Evolutionary conservation across 2,329 filamentous ascomycete species (phyloP).

Genomic region (Teratosphaeria nubilosa): DNA sequence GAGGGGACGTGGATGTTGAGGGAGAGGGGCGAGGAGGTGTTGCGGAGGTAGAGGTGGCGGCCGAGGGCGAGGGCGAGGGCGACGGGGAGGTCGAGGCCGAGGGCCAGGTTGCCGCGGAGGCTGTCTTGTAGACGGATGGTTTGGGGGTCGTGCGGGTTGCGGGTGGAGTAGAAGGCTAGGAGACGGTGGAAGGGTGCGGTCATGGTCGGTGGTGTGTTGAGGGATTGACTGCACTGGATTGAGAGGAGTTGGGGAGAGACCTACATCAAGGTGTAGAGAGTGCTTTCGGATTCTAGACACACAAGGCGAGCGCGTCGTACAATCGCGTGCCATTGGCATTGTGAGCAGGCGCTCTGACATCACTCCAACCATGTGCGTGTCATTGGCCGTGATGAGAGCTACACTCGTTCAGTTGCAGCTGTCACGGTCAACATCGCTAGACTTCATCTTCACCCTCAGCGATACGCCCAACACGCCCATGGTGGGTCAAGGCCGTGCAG

Average conservation of each 20-base stretch:
- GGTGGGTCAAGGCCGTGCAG: background rate
- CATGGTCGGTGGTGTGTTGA: background rate
- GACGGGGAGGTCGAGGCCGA: constrained; percentile 29
- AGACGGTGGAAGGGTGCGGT: constrained; percentile 26
- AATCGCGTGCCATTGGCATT: too few species aligned
- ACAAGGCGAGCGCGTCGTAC: background rate
- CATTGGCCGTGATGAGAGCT: background rate
- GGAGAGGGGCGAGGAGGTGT: constrained; percentile 26
- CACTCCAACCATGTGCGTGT: background rate
- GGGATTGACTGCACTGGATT: background rate
- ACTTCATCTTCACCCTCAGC: background rate
- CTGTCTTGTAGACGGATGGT: constrained; percentile 28
- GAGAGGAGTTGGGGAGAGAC: background rate
- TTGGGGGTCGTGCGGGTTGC: constrained; percentile 17
- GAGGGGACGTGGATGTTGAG: constrained; percentile 26
- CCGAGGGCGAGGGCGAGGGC: constrained; percentile 24
- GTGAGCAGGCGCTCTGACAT: background rate
- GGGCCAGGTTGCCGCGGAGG: constrained; percentile 25
- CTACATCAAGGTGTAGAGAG: background rate
- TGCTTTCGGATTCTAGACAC: too few species aligned
- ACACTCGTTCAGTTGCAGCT: background rate
- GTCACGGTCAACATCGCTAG: background rate
- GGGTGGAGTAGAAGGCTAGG: constrained; percentile 27
- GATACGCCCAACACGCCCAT: background rate
- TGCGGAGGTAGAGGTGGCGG: constrained; percentile 24